A percentile compares a stretch with the other conserved stretches of the same genome.
Evolutionary conservation across 768 basidiomycete species (phyloP).

Genomic region (Phanerochaete carnosa): DNA sequence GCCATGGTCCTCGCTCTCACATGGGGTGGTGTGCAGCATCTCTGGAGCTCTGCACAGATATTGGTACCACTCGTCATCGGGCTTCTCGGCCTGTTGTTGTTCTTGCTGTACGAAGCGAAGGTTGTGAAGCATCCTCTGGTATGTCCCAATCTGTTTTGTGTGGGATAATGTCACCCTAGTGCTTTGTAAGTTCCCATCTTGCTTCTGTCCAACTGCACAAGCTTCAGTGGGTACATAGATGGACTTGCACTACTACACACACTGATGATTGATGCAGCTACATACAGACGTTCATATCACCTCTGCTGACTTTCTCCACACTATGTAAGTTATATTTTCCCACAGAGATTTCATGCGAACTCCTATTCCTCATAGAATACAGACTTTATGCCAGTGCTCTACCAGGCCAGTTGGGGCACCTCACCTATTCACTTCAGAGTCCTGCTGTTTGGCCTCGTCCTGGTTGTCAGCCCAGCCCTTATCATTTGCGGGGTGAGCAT

Average conservation of each 20-base stretch:
- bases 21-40: constrained; percentile 38
- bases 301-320: background rate
- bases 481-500: constrained; percentile 5
- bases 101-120: constrained; percentile 18
- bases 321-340: background rate
- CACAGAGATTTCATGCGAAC: background rate
- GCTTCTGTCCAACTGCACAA: constrained; percentile 10
- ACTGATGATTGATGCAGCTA: background rate
- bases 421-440: constrained; percentile 10
- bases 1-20: constrained; percentile 32
- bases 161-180: background rate
- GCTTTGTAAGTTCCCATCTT: background rate
- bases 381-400: constrained; percentile 10
- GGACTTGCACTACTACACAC: background rate
- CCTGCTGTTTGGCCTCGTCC: background rate
- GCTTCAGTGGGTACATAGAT: constrained; percentile 12
- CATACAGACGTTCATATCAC: constrained; percentile 7
- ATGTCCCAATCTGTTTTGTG: background rate
- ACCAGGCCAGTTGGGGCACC: constrained; percentile 10
- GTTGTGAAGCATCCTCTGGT: constrained; percentile 25
- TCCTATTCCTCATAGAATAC: too few species aligned
- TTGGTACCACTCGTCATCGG: constrained; percentile 42
- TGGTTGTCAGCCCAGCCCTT: background rate
- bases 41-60: constrained; percentile 35
- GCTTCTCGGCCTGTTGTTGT: constrained; percentile 22